phyloP scores from a whole-genome alignment of 1,284 basidiomycete genomes.

The Trametes sp. region DNA sequence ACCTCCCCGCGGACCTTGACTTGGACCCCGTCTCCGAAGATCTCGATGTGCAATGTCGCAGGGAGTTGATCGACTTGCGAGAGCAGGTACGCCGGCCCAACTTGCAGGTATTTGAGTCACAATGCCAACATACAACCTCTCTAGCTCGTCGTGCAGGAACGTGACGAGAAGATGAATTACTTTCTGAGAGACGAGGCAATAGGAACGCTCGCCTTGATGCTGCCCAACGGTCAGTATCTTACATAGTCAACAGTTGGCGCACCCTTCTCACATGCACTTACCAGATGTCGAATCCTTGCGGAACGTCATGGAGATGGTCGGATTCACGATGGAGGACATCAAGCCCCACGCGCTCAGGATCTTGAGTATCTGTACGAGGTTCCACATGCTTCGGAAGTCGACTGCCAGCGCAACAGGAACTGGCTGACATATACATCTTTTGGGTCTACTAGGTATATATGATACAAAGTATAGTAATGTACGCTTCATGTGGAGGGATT shows the following conservation, averaged over 20 bases:
- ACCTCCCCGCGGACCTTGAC: constrained; percentile 13
- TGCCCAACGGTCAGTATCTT: constrained; percentile 29
- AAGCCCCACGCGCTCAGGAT: constrained; percentile 6
- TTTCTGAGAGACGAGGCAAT: constrained; percentile 28
- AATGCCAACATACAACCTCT: not conserved
- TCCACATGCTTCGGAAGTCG: constrained; percentile 13
- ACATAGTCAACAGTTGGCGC: too few species aligned
- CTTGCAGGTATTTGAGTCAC: not conserved
- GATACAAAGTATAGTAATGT: not conserved
- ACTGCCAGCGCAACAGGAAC: not conserved
- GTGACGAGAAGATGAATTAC: constrained; percentile 1
- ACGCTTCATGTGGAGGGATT: not conserved
- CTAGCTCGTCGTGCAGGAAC: not conserved
- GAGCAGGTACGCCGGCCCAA: constrained; percentile 13
- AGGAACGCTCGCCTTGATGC: constrained; percentile 22
- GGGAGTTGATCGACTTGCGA: constrained; percentile 20
- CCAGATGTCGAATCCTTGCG: constrained; percentile 12
- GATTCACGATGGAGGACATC: not conserved
- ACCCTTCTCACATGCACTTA: not conserved
- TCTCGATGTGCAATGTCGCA: constrained; percentile 21
- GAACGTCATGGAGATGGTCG: not conserved
- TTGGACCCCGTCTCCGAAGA: constrained; percentile 17
- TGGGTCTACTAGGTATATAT: not conserved
- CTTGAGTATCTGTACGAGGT: constrained; percentile 17
- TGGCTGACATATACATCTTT: not conserved